Evolutionary conservation across 1,139 yeast species (phyloP).

Genomic region (Pichia norvegensis): DNA sequence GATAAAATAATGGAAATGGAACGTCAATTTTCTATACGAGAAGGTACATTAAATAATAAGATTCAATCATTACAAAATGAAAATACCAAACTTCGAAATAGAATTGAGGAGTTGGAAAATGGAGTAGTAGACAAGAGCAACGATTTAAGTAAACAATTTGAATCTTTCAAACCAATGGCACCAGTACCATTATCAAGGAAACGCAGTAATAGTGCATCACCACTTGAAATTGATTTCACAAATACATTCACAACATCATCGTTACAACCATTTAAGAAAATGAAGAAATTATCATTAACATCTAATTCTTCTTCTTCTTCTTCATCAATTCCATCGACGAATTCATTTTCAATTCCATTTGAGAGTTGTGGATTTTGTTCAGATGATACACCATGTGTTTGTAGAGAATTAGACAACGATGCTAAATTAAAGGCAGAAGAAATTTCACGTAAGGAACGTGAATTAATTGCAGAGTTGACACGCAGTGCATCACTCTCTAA

Average conservation of each 20-base stretch:
- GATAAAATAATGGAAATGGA: conserved; percentile 53
- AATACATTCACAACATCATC: conserved; percentile 32
- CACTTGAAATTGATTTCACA: conserved; percentile 48
- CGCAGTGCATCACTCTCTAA: neutral
- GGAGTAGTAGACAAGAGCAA: neutral
- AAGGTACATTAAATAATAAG: conserved; percentile 48
- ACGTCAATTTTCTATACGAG: conserved; percentile 54
- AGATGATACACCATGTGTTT: conserved; percentile 86
- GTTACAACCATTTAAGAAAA: neutral
- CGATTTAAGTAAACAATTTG: neutral
- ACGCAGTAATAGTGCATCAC: neutral
- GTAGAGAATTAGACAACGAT: conserved; percentile 66
- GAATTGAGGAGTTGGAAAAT: conserved; percentile 24
- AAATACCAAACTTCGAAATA: conserved; percentile 28
- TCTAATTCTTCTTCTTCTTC: neutral
- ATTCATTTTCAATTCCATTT: conserved; percentile 33
- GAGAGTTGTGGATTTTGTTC: conserved; percentile 92
- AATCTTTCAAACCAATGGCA: conserved; percentile 25
- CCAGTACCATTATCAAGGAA: conserved; percentile 51
- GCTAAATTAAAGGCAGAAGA: conserved; percentile 9
- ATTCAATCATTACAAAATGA: conserved; percentile 30
- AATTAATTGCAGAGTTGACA: conserved; percentile 18
- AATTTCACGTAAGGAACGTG: conserved; percentile 23
- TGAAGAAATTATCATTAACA: neutral
- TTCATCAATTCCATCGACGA: too few species aligned